Percentiles rank a stretch among this genome's conserved stretches.
Conservation (phyloP, 768 basidiomycete genomes). For the Suillus weaverae region DNA sequence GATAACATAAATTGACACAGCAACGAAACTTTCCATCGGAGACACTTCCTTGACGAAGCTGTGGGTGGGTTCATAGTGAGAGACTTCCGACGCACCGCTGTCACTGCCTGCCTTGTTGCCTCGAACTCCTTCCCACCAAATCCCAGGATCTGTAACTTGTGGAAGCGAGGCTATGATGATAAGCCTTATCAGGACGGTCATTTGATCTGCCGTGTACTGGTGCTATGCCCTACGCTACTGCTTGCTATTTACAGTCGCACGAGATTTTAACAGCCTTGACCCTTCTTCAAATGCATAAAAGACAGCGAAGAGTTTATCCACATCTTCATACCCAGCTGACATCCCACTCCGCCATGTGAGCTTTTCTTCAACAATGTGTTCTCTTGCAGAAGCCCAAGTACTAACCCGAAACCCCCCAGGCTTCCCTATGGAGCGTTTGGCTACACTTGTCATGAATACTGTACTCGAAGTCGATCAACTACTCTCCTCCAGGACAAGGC, state of each 20-base stretch:
- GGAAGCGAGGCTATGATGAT: slow-evolving; percentile 9
- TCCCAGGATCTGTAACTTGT: background rate
- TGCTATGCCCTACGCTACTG: background rate
- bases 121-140: background rate
- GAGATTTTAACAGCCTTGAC: background rate
- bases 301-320: background rate
- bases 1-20: background rate
- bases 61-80: background rate
- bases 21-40: background rate
- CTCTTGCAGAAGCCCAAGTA: background rate
- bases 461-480: background rate
- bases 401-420: background rate
- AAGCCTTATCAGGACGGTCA: background rate
- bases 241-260: background rate
- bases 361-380: background rate
- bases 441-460: background rate
- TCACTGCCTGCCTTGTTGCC: background rate
- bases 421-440: background rate
- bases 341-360: background rate
- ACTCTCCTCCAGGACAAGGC: background rate
- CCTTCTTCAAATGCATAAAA: background rate
- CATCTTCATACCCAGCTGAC: background rate
- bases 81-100: background rate
- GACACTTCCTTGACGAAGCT: background rate
- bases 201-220: background rate